Evolutionary conservation across 805 yeast species (phyloP).

Genomic region (Myxozyma kluyveri): DNA sequence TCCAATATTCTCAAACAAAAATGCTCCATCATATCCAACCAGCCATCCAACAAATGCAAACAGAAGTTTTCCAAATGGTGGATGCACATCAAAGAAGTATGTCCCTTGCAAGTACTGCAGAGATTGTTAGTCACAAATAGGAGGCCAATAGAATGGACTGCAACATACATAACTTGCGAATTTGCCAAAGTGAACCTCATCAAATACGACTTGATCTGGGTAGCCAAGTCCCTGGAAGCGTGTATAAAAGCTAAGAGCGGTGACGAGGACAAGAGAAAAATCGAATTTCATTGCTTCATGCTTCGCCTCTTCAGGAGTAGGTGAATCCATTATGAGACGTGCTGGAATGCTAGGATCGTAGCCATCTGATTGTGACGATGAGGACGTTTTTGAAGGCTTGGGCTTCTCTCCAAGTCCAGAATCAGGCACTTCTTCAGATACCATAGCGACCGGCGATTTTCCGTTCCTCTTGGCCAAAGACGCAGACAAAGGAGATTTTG

Average conservation of each 20-base stretch:
- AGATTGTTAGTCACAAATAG: slow-evolving; percentile 31
- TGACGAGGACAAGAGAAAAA: slow-evolving; percentile 61
- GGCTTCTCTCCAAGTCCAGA: not conserved
- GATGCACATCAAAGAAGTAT: slow-evolving; percentile 94
- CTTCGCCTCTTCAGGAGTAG: slow-evolving; percentile 7
- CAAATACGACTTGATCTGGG: slow-evolving; percentile 68
- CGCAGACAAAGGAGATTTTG: too few relatives aligned
- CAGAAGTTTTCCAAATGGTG: slow-evolving; percentile 92
- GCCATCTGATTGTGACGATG: not conserved
- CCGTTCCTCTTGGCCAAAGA: too few relatives aligned
- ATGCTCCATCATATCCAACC: slow-evolving; percentile 86
- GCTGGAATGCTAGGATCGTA: slow-evolving; percentile 3
- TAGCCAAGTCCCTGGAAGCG: slow-evolving; percentile 73
- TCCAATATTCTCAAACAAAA: slow-evolving; percentile 88
- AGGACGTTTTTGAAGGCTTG: not conserved
- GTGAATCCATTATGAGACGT: slow-evolving; percentile 7
- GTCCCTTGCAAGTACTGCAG: slow-evolving; percentile 71
- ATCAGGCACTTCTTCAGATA: too few relatives aligned
- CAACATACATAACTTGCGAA: slow-evolving; percentile 40
- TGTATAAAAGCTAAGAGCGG: slow-evolving; percentile 64
- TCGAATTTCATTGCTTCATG: slow-evolving; percentile 37
- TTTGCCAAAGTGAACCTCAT: slow-evolving; percentile 51
- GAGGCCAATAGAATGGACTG: not conserved
- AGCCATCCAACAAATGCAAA: slow-evolving; percentile 89
- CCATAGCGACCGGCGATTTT: too few relatives aligned